A percentile compares a stretch with the other conserved stretches of the same genome.
Evolutionary conservation across 2,329 filamentous ascomycete species (phyloP).

Genomic region (Trichoderma sp.): DNA sequence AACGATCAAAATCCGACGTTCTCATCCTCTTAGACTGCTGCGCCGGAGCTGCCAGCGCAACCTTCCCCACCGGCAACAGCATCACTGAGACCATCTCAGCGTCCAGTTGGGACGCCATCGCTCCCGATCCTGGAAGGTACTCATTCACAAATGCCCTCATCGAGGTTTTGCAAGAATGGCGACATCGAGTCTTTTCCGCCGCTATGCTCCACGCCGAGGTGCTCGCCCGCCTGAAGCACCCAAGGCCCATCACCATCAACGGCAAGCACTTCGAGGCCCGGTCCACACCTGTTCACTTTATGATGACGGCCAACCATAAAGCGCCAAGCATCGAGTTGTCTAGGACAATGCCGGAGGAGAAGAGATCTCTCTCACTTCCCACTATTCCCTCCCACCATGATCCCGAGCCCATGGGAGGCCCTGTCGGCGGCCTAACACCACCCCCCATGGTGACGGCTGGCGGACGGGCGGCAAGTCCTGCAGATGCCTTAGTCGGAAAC

Average conservation of each 20-base stretch:
- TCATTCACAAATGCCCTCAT: constrained; percentile 60
- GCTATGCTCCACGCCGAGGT: constrained; percentile 62
- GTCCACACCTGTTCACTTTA: constrained; percentile 60
- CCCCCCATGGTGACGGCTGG: not conserved
- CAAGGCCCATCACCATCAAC: constrained; percentile 55
- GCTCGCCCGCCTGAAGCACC: constrained; percentile 59
- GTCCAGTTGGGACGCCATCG: constrained; percentile 61
- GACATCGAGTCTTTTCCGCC: constrained; percentile 53
- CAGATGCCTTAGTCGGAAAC: constrained; percentile 26
- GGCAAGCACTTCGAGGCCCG: constrained; percentile 57
- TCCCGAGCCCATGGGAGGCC: constrained; percentile 17
- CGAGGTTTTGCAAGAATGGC: constrained; percentile 59
- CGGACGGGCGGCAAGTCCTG: constrained; percentile 30
- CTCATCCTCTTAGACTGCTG: constrained; percentile 60
- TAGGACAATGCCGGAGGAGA: constrained; percentile 32
- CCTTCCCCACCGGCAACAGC: constrained; percentile 56
- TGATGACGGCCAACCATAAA: constrained; percentile 61
- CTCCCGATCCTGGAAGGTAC: constrained; percentile 57
- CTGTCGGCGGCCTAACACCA: not conserved
- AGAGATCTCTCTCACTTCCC: constrained; percentile 25
- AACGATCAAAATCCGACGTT: constrained; percentile 56
- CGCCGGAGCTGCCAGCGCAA: constrained; percentile 58
- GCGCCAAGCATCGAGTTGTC: constrained; percentile 58
- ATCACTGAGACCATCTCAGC: constrained; percentile 62
- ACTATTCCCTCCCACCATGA: constrained; percentile 24